These are phyloP conservation scores for Phoma herbarum DNA, from an alignment of 2,329 filamentous ascomycete genomes.

Conservation along the genomic window DNA sequence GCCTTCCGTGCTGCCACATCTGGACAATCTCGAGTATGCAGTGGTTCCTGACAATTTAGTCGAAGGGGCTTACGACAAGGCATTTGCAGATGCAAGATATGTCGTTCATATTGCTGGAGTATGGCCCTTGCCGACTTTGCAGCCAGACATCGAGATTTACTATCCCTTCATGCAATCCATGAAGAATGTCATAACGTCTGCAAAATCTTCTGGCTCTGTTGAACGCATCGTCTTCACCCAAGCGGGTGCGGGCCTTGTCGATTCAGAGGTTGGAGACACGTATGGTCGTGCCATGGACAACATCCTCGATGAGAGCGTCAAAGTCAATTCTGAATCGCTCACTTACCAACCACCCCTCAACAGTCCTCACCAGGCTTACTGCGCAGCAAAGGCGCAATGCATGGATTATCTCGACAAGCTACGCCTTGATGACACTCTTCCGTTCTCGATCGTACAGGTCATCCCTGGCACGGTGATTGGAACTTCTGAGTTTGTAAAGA, in stretches of 20 bases:
- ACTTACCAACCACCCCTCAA: conserved; percentile 38
- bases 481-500: conserved; percentile 40
- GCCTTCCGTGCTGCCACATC: conserved; percentile 38
- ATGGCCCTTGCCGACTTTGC: conserved; percentile 44
- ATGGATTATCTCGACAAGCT: conserved; percentile 42
- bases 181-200: conserved; percentile 40
- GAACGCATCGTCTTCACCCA: conserved; percentile 46
- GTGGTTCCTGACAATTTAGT: conserved; percentile 43
- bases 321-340: conserved; percentile 33
- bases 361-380: conserved; percentile 47
- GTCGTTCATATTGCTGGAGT: conserved; percentile 47
- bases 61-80: conserved; percentile 40
- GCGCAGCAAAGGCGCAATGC: conserved; percentile 46
- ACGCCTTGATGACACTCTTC: conserved; percentile 10
- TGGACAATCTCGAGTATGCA: conserved; percentile 33
- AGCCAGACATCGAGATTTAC: conserved; percentile 48
- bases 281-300: conserved; percentile 42
- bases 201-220: conserved; percentile 35
- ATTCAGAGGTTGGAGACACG: conserved; percentile 45
- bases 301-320: conserved; percentile 31
- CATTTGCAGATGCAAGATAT: conserved; percentile 34
- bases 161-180: conserved; percentile 46
- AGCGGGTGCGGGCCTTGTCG: conserved; percentile 45
- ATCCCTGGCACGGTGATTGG: conserved; percentile 49
- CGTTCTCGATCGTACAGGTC: conserved; percentile 44